Evolutionary conservation across 202 grass and related monocot species (phyloP).

Genomic region (Setaria viridis): DNA sequence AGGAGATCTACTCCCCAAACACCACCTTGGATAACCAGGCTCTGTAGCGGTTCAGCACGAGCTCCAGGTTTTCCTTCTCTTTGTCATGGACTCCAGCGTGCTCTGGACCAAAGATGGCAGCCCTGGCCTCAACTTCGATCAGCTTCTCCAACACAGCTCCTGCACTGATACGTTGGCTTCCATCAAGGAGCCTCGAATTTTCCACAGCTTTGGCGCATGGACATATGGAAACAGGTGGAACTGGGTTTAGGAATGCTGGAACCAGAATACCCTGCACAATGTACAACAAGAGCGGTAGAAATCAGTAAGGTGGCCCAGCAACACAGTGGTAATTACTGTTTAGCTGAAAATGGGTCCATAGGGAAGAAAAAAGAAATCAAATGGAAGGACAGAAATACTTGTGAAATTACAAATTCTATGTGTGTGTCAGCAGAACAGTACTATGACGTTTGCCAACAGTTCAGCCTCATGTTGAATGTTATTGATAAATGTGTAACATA

Average conservation of each 20-base stretch:
- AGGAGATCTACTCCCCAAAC: not conserved
- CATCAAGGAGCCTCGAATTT: too few species aligned
- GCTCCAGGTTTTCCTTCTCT: not conserved
- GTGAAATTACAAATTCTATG: not conserved
- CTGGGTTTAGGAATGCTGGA: slow-evolving; percentile 45
- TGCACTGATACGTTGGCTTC: not conserved
- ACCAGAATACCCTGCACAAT: slow-evolving; percentile 49
- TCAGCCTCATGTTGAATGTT: not conserved
- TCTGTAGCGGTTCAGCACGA: not conserved
- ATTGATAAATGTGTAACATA: not conserved
- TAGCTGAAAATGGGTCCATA: slow-evolving; percentile 1
- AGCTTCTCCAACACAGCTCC: not conserved
- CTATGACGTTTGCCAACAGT: not conserved
- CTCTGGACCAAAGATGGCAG: not conserved
- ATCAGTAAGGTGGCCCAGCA: slow-evolving; percentile 8
- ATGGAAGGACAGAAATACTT: not conserved
- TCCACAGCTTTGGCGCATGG: not conserved
- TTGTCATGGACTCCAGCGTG: not conserved
- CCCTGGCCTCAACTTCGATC: not conserved
- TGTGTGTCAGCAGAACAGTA: not conserved
- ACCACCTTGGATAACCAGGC: not conserved
- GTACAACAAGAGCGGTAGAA: slow-evolving; percentile 1
- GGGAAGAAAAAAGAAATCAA: not conserved
- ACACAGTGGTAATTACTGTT: slow-evolving; percentile 1
- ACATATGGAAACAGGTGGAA: slow-evolving; percentile 14